Evolutionary conservation across 345 rosid species (phyloP).

Genomic region (Aquilaria yunnanensis): DNA sequence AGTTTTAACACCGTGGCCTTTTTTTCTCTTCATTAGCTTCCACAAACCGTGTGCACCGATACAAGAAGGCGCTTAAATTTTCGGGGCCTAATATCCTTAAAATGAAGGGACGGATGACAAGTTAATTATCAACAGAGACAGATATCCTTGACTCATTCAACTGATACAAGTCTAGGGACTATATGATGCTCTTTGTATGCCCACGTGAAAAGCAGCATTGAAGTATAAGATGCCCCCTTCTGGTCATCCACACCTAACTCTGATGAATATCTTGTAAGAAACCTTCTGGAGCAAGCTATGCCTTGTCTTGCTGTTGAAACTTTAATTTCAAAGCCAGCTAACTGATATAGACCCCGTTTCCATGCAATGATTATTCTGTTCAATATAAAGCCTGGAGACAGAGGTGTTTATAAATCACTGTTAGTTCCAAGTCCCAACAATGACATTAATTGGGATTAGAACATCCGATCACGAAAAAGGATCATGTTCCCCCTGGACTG

Average conservation of each 20-base stretch:
- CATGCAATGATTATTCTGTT: not conserved
- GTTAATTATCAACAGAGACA: not conserved
- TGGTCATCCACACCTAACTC: not conserved
- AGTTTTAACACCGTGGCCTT: too few relatives aligned
- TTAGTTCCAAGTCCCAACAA: slow-evolving; percentile 16
- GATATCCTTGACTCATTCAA: slow-evolving; percentile 5
- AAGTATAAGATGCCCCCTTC: too few relatives aligned
- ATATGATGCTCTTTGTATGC: not conserved
- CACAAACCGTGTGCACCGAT: not conserved
- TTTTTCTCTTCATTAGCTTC: not conserved
- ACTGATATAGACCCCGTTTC: slow-evolving; percentile 18
- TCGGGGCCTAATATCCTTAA: not conserved
- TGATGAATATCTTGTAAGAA: not conserved
- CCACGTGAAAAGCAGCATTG: too few relatives aligned
- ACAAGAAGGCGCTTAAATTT: too few relatives aligned
- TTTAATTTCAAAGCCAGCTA: slow-evolving; percentile 14
- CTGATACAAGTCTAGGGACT: not conserved
- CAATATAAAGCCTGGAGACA: not conserved
- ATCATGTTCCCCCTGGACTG: slow-evolving; percentile 12
- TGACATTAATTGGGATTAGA: slow-evolving; percentile 9
- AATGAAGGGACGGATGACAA: not conserved
- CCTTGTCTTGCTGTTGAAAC: not conserved
- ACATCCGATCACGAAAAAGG: slow-evolving; percentile 16
- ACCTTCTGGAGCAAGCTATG: not conserved
- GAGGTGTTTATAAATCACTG: slow-evolving; percentile 2